Evolutionary conservation across 805 yeast genomes (phyloP).

Genomic region (Wickerhamiella nectarea): DNA sequence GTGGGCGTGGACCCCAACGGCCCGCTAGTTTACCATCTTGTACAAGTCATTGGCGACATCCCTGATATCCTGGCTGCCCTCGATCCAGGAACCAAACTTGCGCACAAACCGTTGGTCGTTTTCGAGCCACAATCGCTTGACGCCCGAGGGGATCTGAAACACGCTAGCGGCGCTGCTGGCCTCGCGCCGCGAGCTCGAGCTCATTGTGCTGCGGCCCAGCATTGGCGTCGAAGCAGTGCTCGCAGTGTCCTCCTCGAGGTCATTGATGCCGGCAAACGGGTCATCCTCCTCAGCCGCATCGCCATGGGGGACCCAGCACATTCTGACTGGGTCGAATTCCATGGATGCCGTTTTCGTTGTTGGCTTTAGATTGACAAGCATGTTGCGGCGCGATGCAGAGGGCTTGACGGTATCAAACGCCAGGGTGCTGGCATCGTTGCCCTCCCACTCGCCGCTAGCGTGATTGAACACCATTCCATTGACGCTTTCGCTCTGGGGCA

Average conservation of each 20-base stretch:
- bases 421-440: slow-evolving; percentile 18
- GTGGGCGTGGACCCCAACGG: no score
- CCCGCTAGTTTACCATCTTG: slow-evolving; percentile 20
- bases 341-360: slow-evolving; percentile 13
- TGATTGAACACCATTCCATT: slow-evolving; percentile 23
- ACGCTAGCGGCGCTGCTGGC: slow-evolving; percentile 14
- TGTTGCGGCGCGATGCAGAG: slow-evolving; percentile 10
- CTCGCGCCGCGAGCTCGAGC: slow-evolving; percentile 15
- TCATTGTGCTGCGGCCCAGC: slow-evolving; percentile 2
- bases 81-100: slow-evolving; percentile 22
- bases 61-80: slow-evolving; percentile 17
- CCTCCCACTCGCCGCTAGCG: slow-evolving; percentile 19
- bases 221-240: slow-evolving; percentile 8
- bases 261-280: slow-evolving; percentile 19
- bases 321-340: slow-evolving; percentile 18
- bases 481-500: not conserved
- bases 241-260: slow-evolving; percentile 1
- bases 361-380: slow-evolving; percentile 11
- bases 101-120: slow-evolving; percentile 21
- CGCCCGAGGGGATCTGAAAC: slow-evolving; percentile 15
- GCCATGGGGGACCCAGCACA: slow-evolving; percentile 17
- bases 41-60: slow-evolving; percentile 14
- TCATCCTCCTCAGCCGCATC: slow-evolving; percentile 16
- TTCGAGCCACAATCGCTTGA: slow-evolving; percentile 18
- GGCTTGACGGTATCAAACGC: slow-evolving; percentile 13